Percentiles rank a stretch among this genome's conserved stretches.
Conservation (phyloP, 352 stramenopile genomes). For the Phytophthora sp. region DNA sequence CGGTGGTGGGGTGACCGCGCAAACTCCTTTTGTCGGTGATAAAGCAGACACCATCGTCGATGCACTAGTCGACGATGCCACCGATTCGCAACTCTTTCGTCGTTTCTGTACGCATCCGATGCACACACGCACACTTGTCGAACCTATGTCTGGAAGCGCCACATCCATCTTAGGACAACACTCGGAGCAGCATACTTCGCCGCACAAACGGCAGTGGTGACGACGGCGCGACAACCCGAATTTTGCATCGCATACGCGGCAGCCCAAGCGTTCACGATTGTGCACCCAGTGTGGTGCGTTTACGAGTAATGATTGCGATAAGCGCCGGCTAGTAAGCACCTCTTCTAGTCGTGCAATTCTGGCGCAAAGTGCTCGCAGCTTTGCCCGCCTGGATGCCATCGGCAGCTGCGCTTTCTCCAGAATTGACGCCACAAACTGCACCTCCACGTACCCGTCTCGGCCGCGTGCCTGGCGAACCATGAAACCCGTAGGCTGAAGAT, state of each 20-base stretch:
- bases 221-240: slow-evolving; percentile 76
- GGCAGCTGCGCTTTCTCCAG: slow-evolving; percentile 75
- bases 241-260: slow-evolving; percentile 66
- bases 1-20: slow-evolving; percentile 23
- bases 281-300: slow-evolving; percentile 74
- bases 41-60: slow-evolving; percentile 27
- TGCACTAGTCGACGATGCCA: slow-evolving; percentile 17
- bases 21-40: slow-evolving; percentile 28
- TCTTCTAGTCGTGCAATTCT: slow-evolving; percentile 73
- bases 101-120: slow-evolving; percentile 64
- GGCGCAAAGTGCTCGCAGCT: slow-evolving; percentile 57
- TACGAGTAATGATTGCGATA: slow-evolving; percentile 71
- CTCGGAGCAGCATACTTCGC: slow-evolving; percentile 78
- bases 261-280: slow-evolving; percentile 64
- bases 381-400: slow-evolving; percentile 55
- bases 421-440: slow-evolving; percentile 79
- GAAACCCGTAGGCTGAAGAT: slow-evolving; percentile 73
- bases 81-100: slow-evolving; percentile 54
- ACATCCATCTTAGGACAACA: slow-evolving; percentile 87
- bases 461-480: slow-evolving; percentile 71
- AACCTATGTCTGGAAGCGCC: slow-evolving; percentile 61
- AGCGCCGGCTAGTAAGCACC: slow-evolving; percentile 67
- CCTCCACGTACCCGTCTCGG: slow-evolving; percentile 61
- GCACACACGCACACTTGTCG: slow-evolving; percentile 75
- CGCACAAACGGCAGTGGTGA: slow-evolving; percentile 80